A percentile compares a stretch with the other conserved stretches of the same genome.
These are phyloP conservation scores for Trichocladium antarcticum DNA, from an alignment of 495 filamentous ascomycete species.

Conservation along the genomic window DNA sequence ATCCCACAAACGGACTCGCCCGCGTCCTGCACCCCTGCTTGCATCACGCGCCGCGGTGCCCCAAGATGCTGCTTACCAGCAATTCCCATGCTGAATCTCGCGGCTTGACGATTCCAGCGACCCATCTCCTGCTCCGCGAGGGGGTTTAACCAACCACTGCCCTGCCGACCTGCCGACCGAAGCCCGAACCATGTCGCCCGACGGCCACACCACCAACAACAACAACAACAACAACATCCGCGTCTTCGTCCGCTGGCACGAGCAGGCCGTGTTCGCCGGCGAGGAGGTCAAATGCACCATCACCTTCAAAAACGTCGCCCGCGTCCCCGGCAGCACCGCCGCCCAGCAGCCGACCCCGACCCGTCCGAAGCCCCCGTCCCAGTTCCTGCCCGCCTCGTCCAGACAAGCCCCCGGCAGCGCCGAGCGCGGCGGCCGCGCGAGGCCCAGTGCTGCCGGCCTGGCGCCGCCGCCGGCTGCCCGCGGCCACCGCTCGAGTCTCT, in stretches of 20 bases:
- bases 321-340: neutral
- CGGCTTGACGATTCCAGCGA: constrained; percentile 10
- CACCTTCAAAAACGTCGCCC: constrained; percentile 77
- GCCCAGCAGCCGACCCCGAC: neutral
- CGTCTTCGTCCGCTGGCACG: constrained; percentile 89
- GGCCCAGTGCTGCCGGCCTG: constrained; percentile 22
- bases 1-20: neutral
- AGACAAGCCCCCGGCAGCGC: constrained; percentile 1
- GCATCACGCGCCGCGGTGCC: constrained; percentile 4
- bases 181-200: constrained; percentile 30
- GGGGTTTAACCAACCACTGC: constrained; percentile 1
- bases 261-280: constrained; percentile 84
- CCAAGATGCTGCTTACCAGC: constrained; percentile 21
- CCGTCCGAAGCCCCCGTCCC: neutral
- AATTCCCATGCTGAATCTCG: constrained; percentile 19
- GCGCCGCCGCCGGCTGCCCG: constrained; percentile 31
- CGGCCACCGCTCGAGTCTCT: constrained; percentile 48
- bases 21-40: neutral
- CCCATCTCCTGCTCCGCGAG: neutral
- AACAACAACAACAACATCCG: constrained; percentile 44
- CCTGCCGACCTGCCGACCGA: too few species aligned
- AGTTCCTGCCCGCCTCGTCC: neutral
- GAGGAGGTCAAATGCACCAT: constrained; percentile 91
- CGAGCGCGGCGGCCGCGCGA: constrained; percentile 12
- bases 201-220: constrained; percentile 22